Evolutionary conservation across 2,329 filamentous ascomycete species (phyloP).

Genomic region (Acrodontium crateriforme): DNA sequence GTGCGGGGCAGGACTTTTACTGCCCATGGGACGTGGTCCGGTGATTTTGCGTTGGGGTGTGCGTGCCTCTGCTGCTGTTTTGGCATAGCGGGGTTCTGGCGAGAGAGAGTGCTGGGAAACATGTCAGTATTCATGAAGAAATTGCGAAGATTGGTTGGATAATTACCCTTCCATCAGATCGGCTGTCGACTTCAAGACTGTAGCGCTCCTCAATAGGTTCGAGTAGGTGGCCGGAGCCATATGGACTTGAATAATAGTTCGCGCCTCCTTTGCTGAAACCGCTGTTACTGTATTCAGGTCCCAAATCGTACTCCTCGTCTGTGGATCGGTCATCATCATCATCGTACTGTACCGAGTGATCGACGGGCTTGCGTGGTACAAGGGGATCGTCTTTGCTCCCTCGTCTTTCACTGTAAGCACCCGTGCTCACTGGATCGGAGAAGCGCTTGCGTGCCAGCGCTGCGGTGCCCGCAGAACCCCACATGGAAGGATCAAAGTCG

Average conservation of each 20-base stretch:
- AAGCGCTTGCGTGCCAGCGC: conserved; percentile 20
- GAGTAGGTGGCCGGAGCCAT: conserved; percentile 26
- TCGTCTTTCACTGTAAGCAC: conserved; percentile 30
- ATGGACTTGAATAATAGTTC: conserved; percentile 22
- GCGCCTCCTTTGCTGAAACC: conserved; percentile 19
- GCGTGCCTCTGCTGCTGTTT: conserved; percentile 16
- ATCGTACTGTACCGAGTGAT: no score
- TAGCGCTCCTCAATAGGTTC: conserved; percentile 39
- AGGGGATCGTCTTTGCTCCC: conserved; percentile 44
- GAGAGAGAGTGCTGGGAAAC: not conserved
- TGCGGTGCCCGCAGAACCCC: conserved; percentile 28
- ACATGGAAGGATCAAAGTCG: conserved; percentile 32
- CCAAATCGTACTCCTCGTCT: conserved; percentile 15
- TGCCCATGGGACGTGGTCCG: conserved; percentile 35
- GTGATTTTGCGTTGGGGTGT: conserved; percentile 32
- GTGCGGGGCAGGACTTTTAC: conserved; percentile 17
- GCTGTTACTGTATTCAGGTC: conserved; percentile 21
- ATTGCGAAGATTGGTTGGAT: conserved; percentile 4
- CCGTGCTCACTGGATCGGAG: conserved; percentile 20
- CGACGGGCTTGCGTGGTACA: no score
- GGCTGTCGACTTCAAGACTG: conserved; percentile 34
- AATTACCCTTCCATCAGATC: no score
- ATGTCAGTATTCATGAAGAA: not conserved
- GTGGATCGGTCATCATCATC: conserved; percentile 9
- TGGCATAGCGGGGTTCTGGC: conserved; percentile 15